Percentiles rank a stretch among this genome's conserved stretches.
These are phyloP conservation scores for Boletellus deceptivus DNA, from an alignment of 1,284 basidiomycete genomes.

Conservation along the genomic window DNA sequence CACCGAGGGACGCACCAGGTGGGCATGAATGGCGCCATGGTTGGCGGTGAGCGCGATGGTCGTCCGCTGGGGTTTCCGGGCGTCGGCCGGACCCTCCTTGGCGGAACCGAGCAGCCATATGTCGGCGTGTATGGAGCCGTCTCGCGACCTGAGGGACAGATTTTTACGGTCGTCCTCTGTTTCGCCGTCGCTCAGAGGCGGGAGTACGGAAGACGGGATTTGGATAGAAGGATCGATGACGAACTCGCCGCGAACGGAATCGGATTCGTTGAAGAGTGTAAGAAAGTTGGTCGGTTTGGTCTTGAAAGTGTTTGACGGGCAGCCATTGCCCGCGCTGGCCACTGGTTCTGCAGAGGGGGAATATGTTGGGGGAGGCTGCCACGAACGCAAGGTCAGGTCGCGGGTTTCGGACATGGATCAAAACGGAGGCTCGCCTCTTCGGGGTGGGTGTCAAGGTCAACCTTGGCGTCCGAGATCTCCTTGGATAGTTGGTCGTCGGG, in stretches of 20 bases:
- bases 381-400: background rate
- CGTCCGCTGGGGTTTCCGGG: constrained; percentile 5
- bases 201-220: constrained; percentile 35
- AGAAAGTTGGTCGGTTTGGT: constrained; percentile 39
- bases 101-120: constrained; percentile 25
- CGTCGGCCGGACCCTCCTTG: background rate
- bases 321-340: background rate
- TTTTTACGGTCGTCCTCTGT: constrained; percentile 36
- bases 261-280: constrained; percentile 27
- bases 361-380: constrained; percentile 31
- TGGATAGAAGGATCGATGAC: constrained; percentile 38
- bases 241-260: constrained; percentile 34
- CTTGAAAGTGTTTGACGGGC: constrained; percentile 13
- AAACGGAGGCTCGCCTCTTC: constrained; percentile 10
- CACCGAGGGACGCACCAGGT: constrained; percentile 13
- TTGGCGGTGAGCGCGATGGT: constrained; percentile 16
- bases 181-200: constrained; percentile 30
- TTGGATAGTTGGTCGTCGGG: background rate
- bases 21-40: constrained; percentile 8
- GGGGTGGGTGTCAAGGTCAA: background rate
- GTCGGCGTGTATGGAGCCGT: constrained; percentile 32
- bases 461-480: background rate
- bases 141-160: constrained; percentile 31
- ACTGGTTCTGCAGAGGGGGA: background rate
- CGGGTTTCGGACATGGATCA: background rate